A percentile compares a stretch with the other conserved stretches of the same genome.
Evolutionary conservation across 2,329 filamentous ascomycete genomes (phyloP).

Genomic region (Penicillium palitans): DNA sequence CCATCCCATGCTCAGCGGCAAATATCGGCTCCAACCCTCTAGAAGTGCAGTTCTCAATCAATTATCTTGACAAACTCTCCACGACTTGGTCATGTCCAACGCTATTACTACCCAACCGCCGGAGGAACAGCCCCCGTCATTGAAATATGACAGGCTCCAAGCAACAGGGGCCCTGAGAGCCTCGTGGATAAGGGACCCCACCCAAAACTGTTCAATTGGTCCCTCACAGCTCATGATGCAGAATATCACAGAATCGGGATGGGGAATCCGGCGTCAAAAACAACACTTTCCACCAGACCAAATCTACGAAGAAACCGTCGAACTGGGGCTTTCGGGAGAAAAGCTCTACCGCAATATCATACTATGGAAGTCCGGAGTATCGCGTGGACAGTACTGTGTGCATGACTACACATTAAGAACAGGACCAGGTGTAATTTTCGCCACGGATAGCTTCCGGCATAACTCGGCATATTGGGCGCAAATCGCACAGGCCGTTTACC

Average conservation of each 20-base stretch:
- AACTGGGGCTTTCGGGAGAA: background rate
- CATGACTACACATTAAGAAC: background rate
- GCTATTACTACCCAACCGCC: background rate
- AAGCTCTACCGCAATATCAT: background rate
- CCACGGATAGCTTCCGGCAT: background rate
- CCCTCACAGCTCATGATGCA: background rate
- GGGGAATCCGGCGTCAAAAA: background rate
- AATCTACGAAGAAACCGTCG: background rate
- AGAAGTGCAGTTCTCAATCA: background rate
- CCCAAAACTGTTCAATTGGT: background rate
- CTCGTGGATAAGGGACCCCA: background rate
- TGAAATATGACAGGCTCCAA: background rate
- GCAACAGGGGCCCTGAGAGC: background rate
- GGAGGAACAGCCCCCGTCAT: background rate
- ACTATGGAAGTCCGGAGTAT: background rate
- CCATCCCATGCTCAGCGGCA: background rate
- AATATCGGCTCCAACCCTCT: background rate
- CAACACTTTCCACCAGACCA: background rate
- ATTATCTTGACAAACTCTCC: background rate
- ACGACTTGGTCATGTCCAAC: background rate
- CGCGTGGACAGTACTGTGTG: background rate
- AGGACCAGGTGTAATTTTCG: background rate
- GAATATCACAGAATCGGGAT: background rate
- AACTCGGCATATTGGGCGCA: slow-evolving; percentile 12
- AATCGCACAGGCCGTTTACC: background rate